A percentile compares a stretch with the other conserved stretches of the same genome.
Evolutionary conservation across 169 alveolate genomes (phyloP).

Genomic region (Theileria equi): DNA sequence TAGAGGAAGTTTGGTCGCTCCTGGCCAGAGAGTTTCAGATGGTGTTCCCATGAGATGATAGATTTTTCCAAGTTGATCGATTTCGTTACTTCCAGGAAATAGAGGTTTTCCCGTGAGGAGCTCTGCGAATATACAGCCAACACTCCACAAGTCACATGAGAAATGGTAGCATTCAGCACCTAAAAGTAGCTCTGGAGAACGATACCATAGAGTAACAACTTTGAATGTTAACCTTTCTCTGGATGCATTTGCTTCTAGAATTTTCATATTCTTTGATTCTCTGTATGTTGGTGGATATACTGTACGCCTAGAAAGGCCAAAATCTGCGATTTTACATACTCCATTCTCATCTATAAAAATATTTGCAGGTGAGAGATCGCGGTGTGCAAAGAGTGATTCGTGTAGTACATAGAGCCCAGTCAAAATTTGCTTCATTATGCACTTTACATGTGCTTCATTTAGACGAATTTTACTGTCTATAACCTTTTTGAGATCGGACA

Average conservation of each 20-base stretch:
- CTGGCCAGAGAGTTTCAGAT: constrained; percentile 85
- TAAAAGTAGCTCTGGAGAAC: constrained; percentile 93
- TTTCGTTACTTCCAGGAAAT: constrained; percentile 86
- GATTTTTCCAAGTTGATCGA: constrained; percentile 81
- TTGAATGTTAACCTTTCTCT: constrained; percentile 78
- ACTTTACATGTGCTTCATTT: constrained; percentile 84
- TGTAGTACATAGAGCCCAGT: constrained; percentile 75
- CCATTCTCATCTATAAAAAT: constrained; percentile 77
- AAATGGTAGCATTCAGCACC: constrained; percentile 86
- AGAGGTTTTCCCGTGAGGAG: constrained; percentile 81
- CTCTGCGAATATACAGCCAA: constrained; percentile 93
- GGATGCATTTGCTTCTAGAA: constrained; percentile 57
- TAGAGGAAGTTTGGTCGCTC: constrained; percentile 71
- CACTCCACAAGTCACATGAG: constrained; percentile 92
- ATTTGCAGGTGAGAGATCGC: constrained; percentile 85
- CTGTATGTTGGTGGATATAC: constrained; percentile 56
- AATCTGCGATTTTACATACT: constrained; percentile 84
- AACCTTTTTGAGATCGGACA: constrained; percentile 87
- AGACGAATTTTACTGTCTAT: constrained; percentile 83
- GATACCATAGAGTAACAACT: constrained; percentile 92
- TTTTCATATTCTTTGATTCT: constrained; percentile 38
- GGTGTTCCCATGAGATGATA: constrained; percentile 84
- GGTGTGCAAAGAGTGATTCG: constrained; percentile 72
- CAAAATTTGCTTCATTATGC: constrained; percentile 78
- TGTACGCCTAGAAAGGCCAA: constrained; percentile 80